Evolutionary conservation across 805 yeast genomes (phyloP).

Genomic region (Hanseniaspora valbyensis): DNA sequence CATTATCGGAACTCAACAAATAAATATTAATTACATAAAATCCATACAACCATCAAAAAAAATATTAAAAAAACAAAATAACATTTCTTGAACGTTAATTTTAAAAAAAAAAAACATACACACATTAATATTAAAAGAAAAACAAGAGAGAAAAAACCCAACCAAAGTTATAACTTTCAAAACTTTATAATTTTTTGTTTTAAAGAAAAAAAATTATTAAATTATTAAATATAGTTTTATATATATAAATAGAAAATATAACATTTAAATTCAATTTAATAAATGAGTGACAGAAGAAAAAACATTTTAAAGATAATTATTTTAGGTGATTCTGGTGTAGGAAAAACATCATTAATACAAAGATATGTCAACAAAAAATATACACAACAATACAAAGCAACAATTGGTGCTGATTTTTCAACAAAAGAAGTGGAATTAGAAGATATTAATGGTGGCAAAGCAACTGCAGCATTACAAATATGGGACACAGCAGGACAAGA

Average conservation of each 20-base stretch:
- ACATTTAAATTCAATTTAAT: background rate
- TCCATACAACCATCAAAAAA: too few relatives aligned
- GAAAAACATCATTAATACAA: constrained; percentile 94
- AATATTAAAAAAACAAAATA: too few relatives aligned
- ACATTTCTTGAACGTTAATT: too few relatives aligned
- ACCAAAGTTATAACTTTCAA: too few relatives aligned
- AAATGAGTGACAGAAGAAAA: constrained; percentile 42
- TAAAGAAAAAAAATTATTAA: too few relatives aligned
- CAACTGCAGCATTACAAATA: constrained; percentile 48
- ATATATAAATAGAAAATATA: background rate
- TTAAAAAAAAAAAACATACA: too few relatives aligned
- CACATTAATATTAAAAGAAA: too few relatives aligned
- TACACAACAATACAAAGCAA: constrained; percentile 91
- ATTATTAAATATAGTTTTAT: background rate
- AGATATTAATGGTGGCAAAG: constrained; percentile 36
- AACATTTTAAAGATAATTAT: constrained; percentile 77
- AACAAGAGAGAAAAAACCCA: too few relatives aligned
- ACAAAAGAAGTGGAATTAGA: constrained; percentile 84
- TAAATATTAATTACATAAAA: too few relatives aligned
- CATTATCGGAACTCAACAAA: too few relatives aligned
- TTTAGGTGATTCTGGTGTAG: constrained; percentile 94
- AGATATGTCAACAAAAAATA: constrained; percentile 92
- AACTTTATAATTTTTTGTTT: too few relatives aligned
- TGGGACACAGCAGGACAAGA: constrained; percentile 99
- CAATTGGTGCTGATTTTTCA: constrained; percentile 93